A percentile compares a stretch with the other conserved stretches of the same genome.
Conservation (phyloP, 2,329 filamentous ascomycete species). For the Hypoxylon sp. region DNA sequence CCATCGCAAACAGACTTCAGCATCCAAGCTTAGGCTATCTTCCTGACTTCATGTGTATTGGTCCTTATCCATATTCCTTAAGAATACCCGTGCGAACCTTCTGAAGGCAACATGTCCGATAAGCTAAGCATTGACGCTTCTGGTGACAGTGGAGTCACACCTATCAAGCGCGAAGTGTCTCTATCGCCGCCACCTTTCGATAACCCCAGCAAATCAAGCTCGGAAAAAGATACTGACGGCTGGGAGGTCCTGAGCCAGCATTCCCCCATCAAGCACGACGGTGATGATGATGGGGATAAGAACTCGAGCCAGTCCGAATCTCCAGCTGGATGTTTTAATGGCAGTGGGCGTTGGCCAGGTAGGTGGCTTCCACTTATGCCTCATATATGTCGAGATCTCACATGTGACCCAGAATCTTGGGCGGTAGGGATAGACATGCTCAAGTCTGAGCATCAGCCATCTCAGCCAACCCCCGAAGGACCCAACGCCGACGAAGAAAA, state of each 20-base stretch:
- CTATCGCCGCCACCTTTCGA: background rate
- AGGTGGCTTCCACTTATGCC: background rate
- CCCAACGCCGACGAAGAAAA: background rate
- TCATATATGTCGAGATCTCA: background rate
- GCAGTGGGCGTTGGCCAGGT: background rate
- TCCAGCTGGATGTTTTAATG: background rate
- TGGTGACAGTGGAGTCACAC: background rate
- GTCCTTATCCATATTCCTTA: background rate
- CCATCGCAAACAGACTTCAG: background rate
- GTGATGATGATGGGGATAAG: background rate
- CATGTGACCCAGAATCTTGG: background rate
- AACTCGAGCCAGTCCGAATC: background rate
- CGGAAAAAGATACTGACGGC: background rate
- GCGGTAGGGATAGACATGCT: background rate
- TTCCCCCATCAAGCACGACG: background rate
- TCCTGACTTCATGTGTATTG: background rate
- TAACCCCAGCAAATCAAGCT: background rate
- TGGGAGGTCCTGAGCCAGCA: constrained; percentile 14
- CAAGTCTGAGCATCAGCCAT: background rate
- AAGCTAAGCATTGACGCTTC: background rate
- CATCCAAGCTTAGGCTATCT: background rate
- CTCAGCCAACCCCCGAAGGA: background rate
- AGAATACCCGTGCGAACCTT: background rate
- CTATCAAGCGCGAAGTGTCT: background rate
- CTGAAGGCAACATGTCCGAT: background rate